Conservation (phyloP, 805 yeast species). For the Schwanniomyces vanrijiae region DNA sequence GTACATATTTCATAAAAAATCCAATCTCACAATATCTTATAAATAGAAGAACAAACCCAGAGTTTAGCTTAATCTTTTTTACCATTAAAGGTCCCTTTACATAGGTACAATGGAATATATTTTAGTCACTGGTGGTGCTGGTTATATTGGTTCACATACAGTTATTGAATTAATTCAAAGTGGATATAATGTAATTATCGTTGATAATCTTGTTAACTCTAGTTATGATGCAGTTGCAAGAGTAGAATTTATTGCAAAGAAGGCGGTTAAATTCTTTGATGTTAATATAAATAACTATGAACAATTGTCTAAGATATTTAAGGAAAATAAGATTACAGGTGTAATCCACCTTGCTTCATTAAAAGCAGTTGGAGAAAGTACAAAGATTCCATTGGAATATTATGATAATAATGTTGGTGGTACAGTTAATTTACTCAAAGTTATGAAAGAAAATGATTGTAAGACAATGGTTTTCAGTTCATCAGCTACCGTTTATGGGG, state of each 20-base stretch:
- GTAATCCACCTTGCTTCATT: slow-evolving; percentile 82
- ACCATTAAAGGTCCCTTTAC: not conserved
- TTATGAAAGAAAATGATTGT: slow-evolving; percentile 48
- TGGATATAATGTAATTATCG: slow-evolving; percentile 69
- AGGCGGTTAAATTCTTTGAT: slow-evolving; percentile 53
- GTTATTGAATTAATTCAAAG: slow-evolving; percentile 60
- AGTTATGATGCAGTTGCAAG: slow-evolving; percentile 65
- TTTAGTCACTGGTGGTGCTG: slow-evolving; percentile 83
- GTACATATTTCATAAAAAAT: not conserved
- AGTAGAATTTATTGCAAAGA: slow-evolving; percentile 53
- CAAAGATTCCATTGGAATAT: slow-evolving; percentile 64
- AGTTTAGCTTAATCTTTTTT: not conserved
- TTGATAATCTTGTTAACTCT: slow-evolving; percentile 70
- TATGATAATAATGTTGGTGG: slow-evolving; percentile 70
- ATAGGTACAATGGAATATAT: slow-evolving; percentile 31
- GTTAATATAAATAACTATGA: slow-evolving; percentile 57
- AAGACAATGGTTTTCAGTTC: slow-evolving; percentile 68
- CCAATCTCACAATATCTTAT: not conserved
- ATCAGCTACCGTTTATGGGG: slow-evolving; percentile 84
- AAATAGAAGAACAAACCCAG: not conserved
- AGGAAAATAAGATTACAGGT: slow-evolving; percentile 48
- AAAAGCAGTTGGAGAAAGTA: slow-evolving; percentile 81
- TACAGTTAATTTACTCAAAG: slow-evolving; percentile 55
- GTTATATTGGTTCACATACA: slow-evolving; percentile 84
- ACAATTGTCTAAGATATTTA: slow-evolving; percentile 48